These are phyloP conservation scores for Ceriops tagal DNA, from an alignment of 345 rosid species.

Conservation along the genomic window DNA sequence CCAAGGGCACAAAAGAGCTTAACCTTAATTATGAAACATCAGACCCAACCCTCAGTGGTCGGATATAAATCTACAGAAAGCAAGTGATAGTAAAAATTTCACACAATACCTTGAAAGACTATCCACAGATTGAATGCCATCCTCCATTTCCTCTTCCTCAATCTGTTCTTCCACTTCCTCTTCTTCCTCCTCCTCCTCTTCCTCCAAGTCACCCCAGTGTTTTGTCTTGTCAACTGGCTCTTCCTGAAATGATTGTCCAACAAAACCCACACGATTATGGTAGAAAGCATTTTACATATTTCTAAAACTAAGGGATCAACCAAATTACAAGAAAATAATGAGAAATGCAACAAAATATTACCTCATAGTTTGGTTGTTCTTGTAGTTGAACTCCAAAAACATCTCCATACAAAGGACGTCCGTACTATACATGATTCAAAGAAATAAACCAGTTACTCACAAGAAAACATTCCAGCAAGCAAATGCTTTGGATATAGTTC, in stretches of 20 bases:
- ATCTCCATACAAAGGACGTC: slow-evolving; percentile 96
- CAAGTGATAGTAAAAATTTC: neutral
- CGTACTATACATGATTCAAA: slow-evolving; percentile 40
- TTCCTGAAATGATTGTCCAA: slow-evolving; percentile 49
- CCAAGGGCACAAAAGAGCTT: neutral
- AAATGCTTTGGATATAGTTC: neutral
- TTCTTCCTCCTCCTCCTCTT: slow-evolving; percentile 78
- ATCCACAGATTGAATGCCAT: slow-evolving; percentile 87
- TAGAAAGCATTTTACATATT: neutral
- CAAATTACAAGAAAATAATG: neutral
- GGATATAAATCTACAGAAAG: neutral
- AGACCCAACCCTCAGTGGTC: neutral
- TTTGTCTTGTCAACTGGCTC: slow-evolving; percentile 96
- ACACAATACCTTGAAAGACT: slow-evolving; percentile 78
- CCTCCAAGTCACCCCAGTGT: slow-evolving; percentile 99
- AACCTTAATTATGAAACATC: neutral
- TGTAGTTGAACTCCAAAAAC: slow-evolving; percentile 95
- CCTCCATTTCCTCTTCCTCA: slow-evolving; percentile 90
- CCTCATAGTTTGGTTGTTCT: slow-evolving; percentile 96
- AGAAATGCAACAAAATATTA: slow-evolving; percentile 19
- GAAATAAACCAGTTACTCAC: neutral
- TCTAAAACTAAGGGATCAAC: neutral
- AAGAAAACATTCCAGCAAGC: neutral
- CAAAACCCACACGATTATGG: neutral
- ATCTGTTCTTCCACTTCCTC: slow-evolving; percentile 74